Percentiles rank a stretch among this genome's conserved stretches.
Conservation (phyloP, 1,139 yeast genomes). For the Nadsonia commutata region DNA sequence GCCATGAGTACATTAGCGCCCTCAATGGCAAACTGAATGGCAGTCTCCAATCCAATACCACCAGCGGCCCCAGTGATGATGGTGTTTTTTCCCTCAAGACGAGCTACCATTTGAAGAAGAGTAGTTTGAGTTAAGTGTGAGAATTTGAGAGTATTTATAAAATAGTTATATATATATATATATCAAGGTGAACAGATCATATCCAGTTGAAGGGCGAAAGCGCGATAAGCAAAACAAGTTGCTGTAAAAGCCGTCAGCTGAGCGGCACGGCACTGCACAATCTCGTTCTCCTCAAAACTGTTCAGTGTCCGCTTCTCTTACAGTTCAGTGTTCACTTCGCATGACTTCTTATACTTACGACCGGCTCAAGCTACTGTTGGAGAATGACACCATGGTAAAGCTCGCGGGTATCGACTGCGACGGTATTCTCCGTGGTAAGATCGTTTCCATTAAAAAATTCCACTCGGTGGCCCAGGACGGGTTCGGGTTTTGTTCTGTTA, state of each 20-base stretch:
- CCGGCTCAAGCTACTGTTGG: slow-evolving; percentile 6
- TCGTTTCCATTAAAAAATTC: slow-evolving; percentile 21
- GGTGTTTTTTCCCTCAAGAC: slow-evolving; percentile 45
- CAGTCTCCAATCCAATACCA: slow-evolving; percentile 26
- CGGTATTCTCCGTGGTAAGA: slow-evolving; percentile 25
- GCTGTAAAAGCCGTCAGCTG: no score
- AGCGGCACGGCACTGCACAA: no score
- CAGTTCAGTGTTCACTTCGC: no score
- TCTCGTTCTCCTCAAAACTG: no score
- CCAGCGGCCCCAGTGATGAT: slow-evolving; percentile 54
- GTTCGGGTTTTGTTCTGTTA: slow-evolving; percentile 24
- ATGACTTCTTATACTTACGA: background rate
- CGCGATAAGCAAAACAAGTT: no score
- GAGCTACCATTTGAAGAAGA: slow-evolving; percentile 16
- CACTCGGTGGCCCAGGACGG: slow-evolving; percentile 17
- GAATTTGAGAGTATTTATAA: no score
- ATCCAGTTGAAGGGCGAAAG: no score
- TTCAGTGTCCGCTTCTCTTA: no score
- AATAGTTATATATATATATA: no score
- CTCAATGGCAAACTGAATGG: slow-evolving; percentile 24
- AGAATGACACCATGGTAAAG: slow-evolving; percentile 17
- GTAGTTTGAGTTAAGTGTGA: no score
- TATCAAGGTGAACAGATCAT: no score
- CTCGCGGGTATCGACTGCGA: slow-evolving; percentile 26
- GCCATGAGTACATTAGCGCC: slow-evolving; percentile 44